Evolutionary conservation across 352 stramenopile genomes (phyloP).

Genomic region (Peronospora destructor): DNA sequence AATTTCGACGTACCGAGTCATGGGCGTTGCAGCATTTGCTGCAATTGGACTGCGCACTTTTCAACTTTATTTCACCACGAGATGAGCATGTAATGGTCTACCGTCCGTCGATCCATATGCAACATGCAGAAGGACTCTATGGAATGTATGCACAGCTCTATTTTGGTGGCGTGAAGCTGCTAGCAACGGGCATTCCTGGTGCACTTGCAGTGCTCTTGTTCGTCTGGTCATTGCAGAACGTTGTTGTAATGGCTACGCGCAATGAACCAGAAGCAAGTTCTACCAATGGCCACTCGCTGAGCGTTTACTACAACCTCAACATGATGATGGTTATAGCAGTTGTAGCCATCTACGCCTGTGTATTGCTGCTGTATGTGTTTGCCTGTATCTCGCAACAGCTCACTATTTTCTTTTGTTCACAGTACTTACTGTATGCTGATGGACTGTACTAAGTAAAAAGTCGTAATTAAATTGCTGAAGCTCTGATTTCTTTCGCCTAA

Average conservation of each 20-base stretch:
- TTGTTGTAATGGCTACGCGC: conserved; percentile 16
- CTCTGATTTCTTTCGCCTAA: too few species aligned
- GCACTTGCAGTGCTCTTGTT: conserved; percentile 37
- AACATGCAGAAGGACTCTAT: conserved; percentile 28
- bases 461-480: not conserved
- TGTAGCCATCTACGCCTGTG: conserved; percentile 43
- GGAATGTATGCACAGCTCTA: conserved; percentile 49
- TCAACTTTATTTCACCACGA: conserved; percentile 50
- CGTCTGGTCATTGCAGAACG: conserved; percentile 40
- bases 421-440: conserved; percentile 46
- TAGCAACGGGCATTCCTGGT: conserved; percentile 41
- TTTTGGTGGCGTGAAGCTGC: conserved; percentile 46
- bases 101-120: conserved; percentile 28
- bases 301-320: conserved; percentile 32
- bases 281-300: conserved; percentile 19
- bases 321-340: conserved; percentile 38
- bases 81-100: conserved; percentile 49
- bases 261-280: not conserved
- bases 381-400: conserved; percentile 53
- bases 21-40: conserved; percentile 33
- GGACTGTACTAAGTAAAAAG: not conserved
- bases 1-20: conserved; percentile 25
- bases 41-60: conserved; percentile 38
- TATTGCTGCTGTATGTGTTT: conserved; percentile 42
- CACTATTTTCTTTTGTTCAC: conserved; percentile 66